Evolutionary conservation across 345 rosid genomes (phyloP), one percentile per base, ranked within the genome.

Genomic region (Acer negundo): DNA sequence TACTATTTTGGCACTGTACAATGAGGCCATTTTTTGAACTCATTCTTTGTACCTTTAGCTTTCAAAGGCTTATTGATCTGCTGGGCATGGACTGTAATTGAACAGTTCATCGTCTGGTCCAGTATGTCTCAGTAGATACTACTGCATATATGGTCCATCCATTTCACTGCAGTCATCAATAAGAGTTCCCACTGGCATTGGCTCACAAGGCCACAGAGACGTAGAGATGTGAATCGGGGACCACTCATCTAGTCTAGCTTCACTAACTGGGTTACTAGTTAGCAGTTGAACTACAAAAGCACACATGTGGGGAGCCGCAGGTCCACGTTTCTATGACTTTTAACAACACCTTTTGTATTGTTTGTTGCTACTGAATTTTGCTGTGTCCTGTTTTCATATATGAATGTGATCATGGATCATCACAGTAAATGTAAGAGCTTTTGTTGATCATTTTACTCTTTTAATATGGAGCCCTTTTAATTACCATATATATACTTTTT

Each of bases 271-370:
- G 10, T 62, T 19, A 23, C 22, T 73, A 40, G 6, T 0, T 35
- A 35, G 47, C 40, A 19, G 10, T 53, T 5, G 16, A 15, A 3
- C 56, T 20, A 42, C 47, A 20, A 3, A 38, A 15, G 5, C 47
- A 13, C 20, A 15, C 77, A 49, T 31, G 71, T 64, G 63, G 63
- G 77, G 61, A 75, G 62, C 63, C 77, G 35, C 77, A 75, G 61
- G 24, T 51, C 71, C 77, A 26, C 62, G 62, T 64, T 31, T 31
- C 47, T 13, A 4, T n/a, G 4, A 35, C 64, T 75, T 31, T 35
- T 42, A 65, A 13, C 72, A 7, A 19, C 53, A 66, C n/a, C 38
- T 35, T 35, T 35, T 35, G 38, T 31, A 31, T 3, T 31, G 38
- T 31, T 3, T 31, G 38, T 31, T 42, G 46, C 46, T 0, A 42